A percentile compares a stretch with the other conserved stretches of the same genome.
Conservation (phyloP, 495 filamentous ascomycete species). For the Trichoderma virens region DNA sequence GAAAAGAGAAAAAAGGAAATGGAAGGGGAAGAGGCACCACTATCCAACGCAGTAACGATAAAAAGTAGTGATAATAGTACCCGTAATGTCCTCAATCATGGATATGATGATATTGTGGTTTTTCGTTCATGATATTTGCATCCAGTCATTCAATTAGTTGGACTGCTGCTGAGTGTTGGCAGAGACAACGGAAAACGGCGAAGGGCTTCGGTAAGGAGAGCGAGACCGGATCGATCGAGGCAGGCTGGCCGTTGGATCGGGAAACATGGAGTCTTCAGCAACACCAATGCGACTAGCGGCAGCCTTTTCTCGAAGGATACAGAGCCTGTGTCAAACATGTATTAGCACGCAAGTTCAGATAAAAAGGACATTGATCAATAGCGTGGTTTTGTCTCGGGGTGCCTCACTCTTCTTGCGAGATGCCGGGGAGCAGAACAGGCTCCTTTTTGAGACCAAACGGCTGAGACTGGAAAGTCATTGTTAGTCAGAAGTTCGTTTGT, state of each 20-base stretch:
- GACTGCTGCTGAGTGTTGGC: background rate
- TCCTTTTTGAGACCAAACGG: constrained; percentile 41
- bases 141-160: background rate
- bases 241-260: constrained; percentile 8
- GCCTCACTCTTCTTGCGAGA: constrained; percentile 37
- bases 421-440: constrained; percentile 28
- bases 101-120: background rate
- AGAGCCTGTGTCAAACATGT: constrained; percentile 19
- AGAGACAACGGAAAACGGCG: background rate
- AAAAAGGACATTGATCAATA: background rate
- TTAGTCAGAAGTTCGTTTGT: constrained; percentile 13
- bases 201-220: background rate
- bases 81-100: background rate
- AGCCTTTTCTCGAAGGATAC: constrained; percentile 35
- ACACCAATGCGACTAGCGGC: constrained; percentile 28
- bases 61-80: background rate
- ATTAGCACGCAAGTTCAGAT: background rate
- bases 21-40: no score
- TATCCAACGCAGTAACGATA: background rate
- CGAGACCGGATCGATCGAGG: background rate
- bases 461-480: constrained; percentile 26
- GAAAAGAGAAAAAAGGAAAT: background rate
- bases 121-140: background rate
- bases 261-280: constrained; percentile 15
- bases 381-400: background rate